Conservation (phyloP, 2,329 filamentous ascomycete genomes). For the Epichloe sp. region DNA sequence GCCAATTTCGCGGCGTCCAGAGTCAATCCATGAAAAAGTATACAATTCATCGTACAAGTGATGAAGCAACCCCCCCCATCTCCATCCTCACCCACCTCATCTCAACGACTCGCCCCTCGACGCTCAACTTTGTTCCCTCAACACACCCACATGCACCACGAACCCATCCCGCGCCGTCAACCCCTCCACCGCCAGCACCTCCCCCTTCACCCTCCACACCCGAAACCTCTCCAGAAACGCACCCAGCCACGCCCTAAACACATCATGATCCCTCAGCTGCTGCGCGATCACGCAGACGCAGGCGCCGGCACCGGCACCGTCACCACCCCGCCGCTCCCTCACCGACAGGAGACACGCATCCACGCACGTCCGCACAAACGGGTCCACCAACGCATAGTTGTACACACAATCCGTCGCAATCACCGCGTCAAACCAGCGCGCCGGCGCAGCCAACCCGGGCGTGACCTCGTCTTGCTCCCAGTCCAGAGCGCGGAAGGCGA, state of each 20-base stretch:
- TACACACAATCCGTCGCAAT: slow-evolving; percentile 91
- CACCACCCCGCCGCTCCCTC: slow-evolving; percentile 18
- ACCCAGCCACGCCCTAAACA: slow-evolving; percentile 71
- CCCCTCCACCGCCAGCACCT: slow-evolving; percentile 41
- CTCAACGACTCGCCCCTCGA: too few relatives aligned
- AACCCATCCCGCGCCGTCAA: slow-evolving; percentile 59
- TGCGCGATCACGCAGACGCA: slow-evolving; percentile 76
- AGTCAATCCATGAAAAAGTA: too few relatives aligned
- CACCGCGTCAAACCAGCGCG: slow-evolving; percentile 52
- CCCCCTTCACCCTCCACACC: slow-evolving; percentile 61
- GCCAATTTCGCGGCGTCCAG: too few relatives aligned
- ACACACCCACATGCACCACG: slow-evolving; percentile 64
- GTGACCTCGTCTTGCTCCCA: slow-evolving; percentile 62
- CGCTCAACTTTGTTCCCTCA: slow-evolving; percentile 17
- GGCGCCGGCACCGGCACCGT: background rate
- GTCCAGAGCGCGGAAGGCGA: slow-evolving; percentile 55
- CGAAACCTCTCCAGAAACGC: slow-evolving; percentile 54
- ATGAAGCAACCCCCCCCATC: too few relatives aligned
- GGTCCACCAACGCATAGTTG: slow-evolving; percentile 73
- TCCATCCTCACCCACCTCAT: too few relatives aligned
- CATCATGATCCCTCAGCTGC: slow-evolving; percentile 72
- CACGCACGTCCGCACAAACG: slow-evolving; percentile 69
- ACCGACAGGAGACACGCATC: slow-evolving; percentile 51
- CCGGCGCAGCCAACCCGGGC: slow-evolving; percentile 21
- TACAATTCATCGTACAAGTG: too few relatives aligned